A percentile compares a stretch with the other conserved stretches of the same genome.
Evolutionary conservation across 208 protist species (phyloP).

Genomic region (Crithidia fasciculata): DNA sequence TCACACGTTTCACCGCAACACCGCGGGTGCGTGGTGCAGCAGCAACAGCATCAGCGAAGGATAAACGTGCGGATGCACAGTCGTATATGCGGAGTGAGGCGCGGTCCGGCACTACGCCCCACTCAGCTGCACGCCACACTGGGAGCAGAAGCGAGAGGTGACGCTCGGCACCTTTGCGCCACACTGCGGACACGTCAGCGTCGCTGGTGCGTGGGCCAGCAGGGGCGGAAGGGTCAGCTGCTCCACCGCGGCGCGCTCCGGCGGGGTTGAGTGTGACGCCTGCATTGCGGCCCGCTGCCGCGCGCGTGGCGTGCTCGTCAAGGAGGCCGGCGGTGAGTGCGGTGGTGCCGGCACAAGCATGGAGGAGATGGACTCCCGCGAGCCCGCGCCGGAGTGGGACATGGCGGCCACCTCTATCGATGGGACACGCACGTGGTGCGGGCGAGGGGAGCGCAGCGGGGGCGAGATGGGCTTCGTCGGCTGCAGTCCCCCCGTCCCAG

Average conservation of each 20-base stretch:
- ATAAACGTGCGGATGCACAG: no score
- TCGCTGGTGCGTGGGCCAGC: background rate
- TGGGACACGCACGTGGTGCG: background rate
- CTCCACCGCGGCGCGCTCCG: slow-evolving; percentile 6
- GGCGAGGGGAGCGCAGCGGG: background rate
- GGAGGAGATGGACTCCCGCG: background rate
- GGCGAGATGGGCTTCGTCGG: slow-evolving; percentile 10
- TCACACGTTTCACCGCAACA: no score
- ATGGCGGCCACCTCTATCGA: background rate
- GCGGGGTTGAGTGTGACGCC: background rate
- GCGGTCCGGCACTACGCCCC: background rate
- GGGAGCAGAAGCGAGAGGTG: slow-evolving; percentile 1
- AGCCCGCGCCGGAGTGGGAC: background rate
- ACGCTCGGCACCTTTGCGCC: background rate
- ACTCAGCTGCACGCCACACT: slow-evolving; percentile 3
- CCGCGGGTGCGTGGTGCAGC: no score
- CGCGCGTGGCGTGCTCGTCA: slow-evolving; percentile 8
- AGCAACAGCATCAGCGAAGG: no score
- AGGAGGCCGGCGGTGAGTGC: slow-evolving; percentile 2
- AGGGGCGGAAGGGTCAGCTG: slow-evolving; percentile 9
- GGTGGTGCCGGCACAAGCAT: background rate
- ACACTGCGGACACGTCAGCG: slow-evolving; percentile 30
- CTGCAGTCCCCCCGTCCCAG: background rate
- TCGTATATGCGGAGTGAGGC: no score
- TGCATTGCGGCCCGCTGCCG: background rate